phyloP scores from a whole-genome alignment of 2,329 filamentous ascomycete species.

The Cladosporium velox region DNA sequence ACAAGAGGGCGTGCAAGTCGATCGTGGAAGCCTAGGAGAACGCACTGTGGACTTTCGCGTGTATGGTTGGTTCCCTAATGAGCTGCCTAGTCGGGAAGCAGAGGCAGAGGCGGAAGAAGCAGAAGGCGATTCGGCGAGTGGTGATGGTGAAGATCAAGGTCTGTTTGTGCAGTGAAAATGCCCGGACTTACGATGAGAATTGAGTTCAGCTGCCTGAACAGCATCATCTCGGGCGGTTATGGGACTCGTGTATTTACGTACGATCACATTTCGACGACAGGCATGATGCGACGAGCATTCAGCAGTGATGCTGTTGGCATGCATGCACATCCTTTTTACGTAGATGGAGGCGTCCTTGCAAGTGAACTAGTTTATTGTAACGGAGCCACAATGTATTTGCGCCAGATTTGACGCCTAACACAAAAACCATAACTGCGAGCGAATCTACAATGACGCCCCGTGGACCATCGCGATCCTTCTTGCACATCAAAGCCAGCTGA shows the following conservation, averaged over 20 bases:
- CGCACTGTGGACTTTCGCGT: slow-evolving; percentile 47
- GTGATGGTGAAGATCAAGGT: not conserved
- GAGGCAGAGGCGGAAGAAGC: slow-evolving; percentile 16
- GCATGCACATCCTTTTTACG: not conserved
- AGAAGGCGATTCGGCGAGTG: slow-evolving; percentile 20
- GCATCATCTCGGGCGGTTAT: not conserved
- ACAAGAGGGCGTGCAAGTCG: slow-evolving; percentile 51
- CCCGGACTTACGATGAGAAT: not conserved
- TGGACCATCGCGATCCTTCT: not conserved
- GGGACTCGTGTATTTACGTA: not conserved
- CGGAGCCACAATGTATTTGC: not conserved
- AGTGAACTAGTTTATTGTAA: not conserved
- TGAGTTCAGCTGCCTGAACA: not conserved
- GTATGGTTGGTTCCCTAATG: slow-evolving; percentile 53
- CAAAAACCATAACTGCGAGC: not conserved
- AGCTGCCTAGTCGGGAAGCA: slow-evolving; percentile 36
- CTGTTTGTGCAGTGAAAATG: slow-evolving; percentile 4
- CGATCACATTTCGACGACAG: not conserved
- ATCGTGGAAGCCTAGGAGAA: slow-evolving; percentile 49
- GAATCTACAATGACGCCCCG: not conserved
- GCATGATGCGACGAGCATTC: not conserved
- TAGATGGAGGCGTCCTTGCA: not conserved
- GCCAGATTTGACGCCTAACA: not conserved
- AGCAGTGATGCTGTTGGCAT: not conserved
- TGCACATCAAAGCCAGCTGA: not conserved